Evolutionary conservation across 2,329 filamentous ascomycete genomes (phyloP), one percentile per base, ranked within the genome.

Genomic region (Penicillium sp.): DNA sequence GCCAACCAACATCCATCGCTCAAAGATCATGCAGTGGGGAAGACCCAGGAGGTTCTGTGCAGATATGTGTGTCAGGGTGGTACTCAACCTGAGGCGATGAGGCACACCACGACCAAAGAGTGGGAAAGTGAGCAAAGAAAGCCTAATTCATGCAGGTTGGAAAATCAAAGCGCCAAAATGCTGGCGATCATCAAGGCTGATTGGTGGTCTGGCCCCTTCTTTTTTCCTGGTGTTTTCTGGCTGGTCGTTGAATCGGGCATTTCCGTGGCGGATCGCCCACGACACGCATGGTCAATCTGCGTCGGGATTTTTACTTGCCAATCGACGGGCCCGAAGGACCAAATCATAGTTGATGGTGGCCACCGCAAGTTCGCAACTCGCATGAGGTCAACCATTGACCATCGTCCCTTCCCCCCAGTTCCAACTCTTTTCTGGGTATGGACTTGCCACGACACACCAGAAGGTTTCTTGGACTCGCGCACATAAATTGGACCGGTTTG

Each of bases 241-340:
- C 50, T 56, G 44, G 30, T 19, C 62, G 35, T 52, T 56, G 61
- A 54, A 63, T 70, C 71, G 71, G 72, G 69, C 67, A 72, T 69
- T 73, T 73, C 70, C 69, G 71, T 68, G 69, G 71, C 71, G 69
- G 71, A 75, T 74, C 73, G 69, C 53, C 58, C 67, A 59, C 56
- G 60, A 58, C 60, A 57, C 56, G 66, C 63, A 67, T 67, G 58
- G 64, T 63, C 59, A 38, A 66, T 63, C 65, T 64, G 63, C 55
- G 48, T 71, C 71, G 71, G 71, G 68, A 60, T 57, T 67, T 73
- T 75, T 72, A 64, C 59, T 58, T 67, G 56, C 73, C 71, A 75
- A 75, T 75, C 58, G 64, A 44, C 35, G 46, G 21, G 31, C n/a
- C 53, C 56, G 52, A 26, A 41, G 41, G 58, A 38, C 51, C 48